These are phyloP conservation scores for Anthracocystis setariae DNA, from an alignment of 1,284 basidiomycete genomes.

Conservation along the genomic window DNA sequence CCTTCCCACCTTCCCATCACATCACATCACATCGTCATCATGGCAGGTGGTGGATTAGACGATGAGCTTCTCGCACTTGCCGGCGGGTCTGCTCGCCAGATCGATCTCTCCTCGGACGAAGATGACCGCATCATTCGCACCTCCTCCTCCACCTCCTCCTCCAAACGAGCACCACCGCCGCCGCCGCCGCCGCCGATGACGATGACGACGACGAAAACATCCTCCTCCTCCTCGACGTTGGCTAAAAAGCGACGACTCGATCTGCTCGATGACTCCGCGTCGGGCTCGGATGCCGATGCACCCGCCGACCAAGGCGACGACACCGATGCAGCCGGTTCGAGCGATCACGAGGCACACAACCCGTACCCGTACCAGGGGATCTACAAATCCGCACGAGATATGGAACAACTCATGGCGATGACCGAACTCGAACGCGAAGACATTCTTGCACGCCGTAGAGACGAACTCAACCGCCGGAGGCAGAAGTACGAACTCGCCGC, in stretches of 20 bases:
- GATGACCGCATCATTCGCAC: conserved; percentile 70
- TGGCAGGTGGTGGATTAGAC: conserved; percentile 71
- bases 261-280: conserved; percentile 58
- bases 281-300: conserved; percentile 30
- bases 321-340: not conserved
- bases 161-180: conserved; percentile 11
- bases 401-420: conserved; percentile 79
- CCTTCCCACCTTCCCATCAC: not conserved
- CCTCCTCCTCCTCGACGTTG: conserved; percentile 14
- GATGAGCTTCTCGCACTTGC: conserved; percentile 77
- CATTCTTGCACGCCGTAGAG: conserved; percentile 80
- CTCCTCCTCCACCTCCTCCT: too few species aligned
- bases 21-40: conserved; percentile 8
- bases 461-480: conserved; percentile 80
- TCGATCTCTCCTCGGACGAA: conserved; percentile 70
- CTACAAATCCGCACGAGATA: conserved; percentile 84
- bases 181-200: too few species aligned
- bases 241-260: conserved; percentile 50
- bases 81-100: conserved; percentile 73
- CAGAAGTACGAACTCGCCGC: conserved; percentile 80
- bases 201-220: too few species aligned
- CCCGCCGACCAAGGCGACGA: conserved; percentile 18
- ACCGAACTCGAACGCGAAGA: conserved; percentile 88
- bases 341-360: not conserved
- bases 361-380: conserved; percentile 87